phyloP scores from a whole-genome alignment of 371 early-diverging fungal genomes.

The Fennellomyces sp. region DNA sequence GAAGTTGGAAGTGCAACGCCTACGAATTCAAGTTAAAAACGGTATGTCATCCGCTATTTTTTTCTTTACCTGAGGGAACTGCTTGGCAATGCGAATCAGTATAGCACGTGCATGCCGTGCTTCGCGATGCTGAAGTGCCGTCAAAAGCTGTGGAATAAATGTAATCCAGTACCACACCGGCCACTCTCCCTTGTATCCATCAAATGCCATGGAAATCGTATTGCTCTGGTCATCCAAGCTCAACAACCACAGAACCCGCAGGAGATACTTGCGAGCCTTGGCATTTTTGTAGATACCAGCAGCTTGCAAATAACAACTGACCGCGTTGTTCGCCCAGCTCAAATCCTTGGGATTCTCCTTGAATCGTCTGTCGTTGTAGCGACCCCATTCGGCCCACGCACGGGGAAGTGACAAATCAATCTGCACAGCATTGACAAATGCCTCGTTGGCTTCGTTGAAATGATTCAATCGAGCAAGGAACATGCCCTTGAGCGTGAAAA shows the following conservation, averaged over 20 bases:
- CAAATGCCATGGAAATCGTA: conserved; percentile 80
- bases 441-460: conserved; percentile 89
- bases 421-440: conserved; percentile 94
- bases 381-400: conserved; percentile 98
- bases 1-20: conserved; percentile 93
- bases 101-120: conserved; percentile 81
- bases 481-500: conserved; percentile 94
- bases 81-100: conserved; percentile 91
- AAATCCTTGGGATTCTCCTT: conserved; percentile 81
- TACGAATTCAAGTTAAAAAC: conserved; percentile 14
- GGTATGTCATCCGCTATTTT: not conserved
- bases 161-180: conserved; percentile 98
- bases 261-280: conserved; percentile 87
- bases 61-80: conserved; percentile 84
- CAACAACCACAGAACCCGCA: conserved; percentile 93
- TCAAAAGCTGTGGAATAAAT: conserved; percentile 95
- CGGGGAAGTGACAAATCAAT: conserved; percentile 88
- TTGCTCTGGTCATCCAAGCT: conserved; percentile 86
- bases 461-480: conserved; percentile 89
- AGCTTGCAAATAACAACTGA: conserved; percentile 97
- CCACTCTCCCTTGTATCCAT: conserved; percentile 87
- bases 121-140: conserved; percentile 78
- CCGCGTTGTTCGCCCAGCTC: conserved; percentile 88
- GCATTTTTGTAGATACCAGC: conserved; percentile 86
- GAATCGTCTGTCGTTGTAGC: conserved; percentile 92